Evolutionary conservation across 106 monocot species (phyloP).

Genomic region (Dendrobium chrysotoxum): DNA sequence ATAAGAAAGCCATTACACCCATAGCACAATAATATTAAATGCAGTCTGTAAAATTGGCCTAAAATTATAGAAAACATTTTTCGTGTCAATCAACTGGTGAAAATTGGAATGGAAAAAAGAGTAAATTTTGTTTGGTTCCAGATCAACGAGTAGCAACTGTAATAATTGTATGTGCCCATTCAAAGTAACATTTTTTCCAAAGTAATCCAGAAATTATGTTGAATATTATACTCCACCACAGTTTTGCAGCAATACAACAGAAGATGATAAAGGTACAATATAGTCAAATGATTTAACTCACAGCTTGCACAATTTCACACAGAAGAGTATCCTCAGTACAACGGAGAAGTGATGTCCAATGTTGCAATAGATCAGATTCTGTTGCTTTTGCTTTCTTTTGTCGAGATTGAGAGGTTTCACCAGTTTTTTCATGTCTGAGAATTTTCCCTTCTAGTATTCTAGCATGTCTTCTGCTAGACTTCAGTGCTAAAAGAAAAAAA

Average conservation of each 20-base stretch:
- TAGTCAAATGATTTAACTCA: constrained; percentile 2
- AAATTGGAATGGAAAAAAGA: background rate
- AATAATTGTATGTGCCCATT: background rate
- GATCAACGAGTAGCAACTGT: background rate
- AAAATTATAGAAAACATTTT: background rate
- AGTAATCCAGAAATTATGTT: background rate
- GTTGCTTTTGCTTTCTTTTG: background rate
- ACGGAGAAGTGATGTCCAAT: constrained; percentile 4
- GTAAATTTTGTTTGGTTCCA: constrained; percentile 1
- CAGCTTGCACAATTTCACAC: constrained; percentile 9
- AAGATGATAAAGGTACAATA: background rate
- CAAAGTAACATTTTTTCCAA: background rate
- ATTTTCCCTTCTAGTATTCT: constrained; percentile 7
- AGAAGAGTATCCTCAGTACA: constrained; percentile 1
- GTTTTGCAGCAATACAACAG: background rate
- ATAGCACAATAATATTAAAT: background rate
- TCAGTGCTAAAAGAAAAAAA: background rate
- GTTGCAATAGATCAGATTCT: constrained; percentile 8
- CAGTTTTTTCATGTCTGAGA: background rate
- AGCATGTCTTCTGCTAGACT: constrained; percentile 6
- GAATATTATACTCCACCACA: background rate
- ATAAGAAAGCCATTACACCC: background rate
- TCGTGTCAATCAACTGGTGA: background rate
- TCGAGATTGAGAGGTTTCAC: background rate
- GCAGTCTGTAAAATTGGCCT: background rate